Base-by-base conservation (phyloP, 2,329 filamentous ascomycete genomes). In the Botrytis hyacinthi region DNA sequence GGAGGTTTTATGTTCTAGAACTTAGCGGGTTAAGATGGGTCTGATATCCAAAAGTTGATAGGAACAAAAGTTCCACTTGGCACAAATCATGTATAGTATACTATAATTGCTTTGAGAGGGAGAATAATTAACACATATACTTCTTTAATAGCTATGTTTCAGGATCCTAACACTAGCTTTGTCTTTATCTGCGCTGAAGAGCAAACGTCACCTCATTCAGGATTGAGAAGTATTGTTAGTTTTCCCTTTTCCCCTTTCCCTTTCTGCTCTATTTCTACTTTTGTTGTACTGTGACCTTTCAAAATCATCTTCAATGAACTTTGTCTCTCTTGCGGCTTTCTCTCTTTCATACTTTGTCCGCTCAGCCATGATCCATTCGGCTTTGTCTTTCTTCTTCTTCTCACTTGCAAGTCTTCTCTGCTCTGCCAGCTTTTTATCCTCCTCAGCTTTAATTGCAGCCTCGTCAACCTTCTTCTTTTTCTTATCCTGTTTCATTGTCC, bases 1-100 rank as follows among this genome's bases (percentile, higher is more conserved):
- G 37, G 71, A 69, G 63, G 69, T 35, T 63, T 54, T 48, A 57
- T 57, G 37, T 72, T 67, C 51, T 72, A 42, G 61, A 72, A 67
- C 44, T 67, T 67, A 72, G 69, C 69, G 59, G 42, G 63, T 46
- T 44, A 48, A 62, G 59, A 62, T 70, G 63, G 71, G 57, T n/a
- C 32, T 70, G 63, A 70, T 73, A 73, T 73, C 63, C 71, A 68
- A 61, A 71, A 72, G 60, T 72, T 57, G 35, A 54, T 67, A 42
- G 61, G 37, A 46, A 42, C 40, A 72, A 67, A 54, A 66, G 61
- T 67, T 72, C 37, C 22, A 42, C 70, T 51, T 67, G 46, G 44
- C 46, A 66, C 48, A 54, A 35, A 65, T 44, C 70, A 72, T 72
- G 70, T 72, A 72, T 67, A 72, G 70, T 67, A 72, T 57, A 72